Evolutionary conservation across 495 filamentous ascomycete species (phyloP).

Genomic region (Pyrenula massariospora): DNA sequence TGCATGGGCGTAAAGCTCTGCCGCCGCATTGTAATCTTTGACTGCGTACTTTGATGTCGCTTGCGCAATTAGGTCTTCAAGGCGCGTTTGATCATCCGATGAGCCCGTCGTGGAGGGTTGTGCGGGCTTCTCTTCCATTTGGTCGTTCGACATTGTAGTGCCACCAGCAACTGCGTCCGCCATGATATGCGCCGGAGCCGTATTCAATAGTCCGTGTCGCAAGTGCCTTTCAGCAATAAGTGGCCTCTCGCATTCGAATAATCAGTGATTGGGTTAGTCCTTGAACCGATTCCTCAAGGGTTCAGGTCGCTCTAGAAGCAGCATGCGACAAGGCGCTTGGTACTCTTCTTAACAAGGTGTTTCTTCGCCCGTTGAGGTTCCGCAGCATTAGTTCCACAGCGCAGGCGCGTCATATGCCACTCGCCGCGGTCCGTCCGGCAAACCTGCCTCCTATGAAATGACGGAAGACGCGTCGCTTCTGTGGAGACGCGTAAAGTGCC

Average conservation of each 20-base stretch:
- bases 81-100: conserved; percentile 9
- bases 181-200: neutral
- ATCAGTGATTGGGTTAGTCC: too few relatives aligned
- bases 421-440: neutral
- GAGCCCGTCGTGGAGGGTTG: neutral
- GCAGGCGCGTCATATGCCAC: neutral
- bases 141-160: neutral
- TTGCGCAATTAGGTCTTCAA: conserved; percentile 37
- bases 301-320: too few relatives aligned
- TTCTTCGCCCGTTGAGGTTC: too few relatives aligned
- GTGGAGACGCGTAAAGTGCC: neutral
- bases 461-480: neutral
- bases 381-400: too few relatives aligned
- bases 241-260: too few relatives aligned
- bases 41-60: conserved; percentile 64
- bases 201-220: too few relatives aligned
- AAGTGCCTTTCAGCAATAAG: too few relatives aligned
- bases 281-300: too few relatives aligned
- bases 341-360: too few relatives aligned
- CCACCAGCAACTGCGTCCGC: neutral
- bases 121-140: neutral
- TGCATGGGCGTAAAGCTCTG: conserved; percentile 79
- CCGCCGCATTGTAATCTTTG: conserved; percentile 73
- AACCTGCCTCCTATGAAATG: neutral
- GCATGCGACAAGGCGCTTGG: too few relatives aligned